Evolutionary conservation across 495 filamentous ascomycete genomes (phyloP).

Genomic region (Trypethelium eluteriae): DNA sequence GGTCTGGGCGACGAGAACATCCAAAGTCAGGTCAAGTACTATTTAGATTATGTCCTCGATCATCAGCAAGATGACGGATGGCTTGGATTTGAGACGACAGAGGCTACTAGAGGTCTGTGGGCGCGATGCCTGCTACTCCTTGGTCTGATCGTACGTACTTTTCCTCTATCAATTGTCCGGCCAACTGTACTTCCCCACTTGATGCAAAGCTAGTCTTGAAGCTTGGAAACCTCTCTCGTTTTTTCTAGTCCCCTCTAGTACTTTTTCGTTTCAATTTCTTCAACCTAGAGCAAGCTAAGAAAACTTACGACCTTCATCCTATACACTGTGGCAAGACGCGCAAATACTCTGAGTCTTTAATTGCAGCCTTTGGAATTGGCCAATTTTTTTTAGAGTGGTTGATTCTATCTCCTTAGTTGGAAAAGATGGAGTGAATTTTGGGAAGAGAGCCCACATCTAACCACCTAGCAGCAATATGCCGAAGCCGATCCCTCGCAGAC

Average conservation of each 20-base stretch:
- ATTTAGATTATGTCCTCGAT: slow-evolving; percentile 45
- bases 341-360: no score
- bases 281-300: no score
- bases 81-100: slow-evolving; percentile 50
- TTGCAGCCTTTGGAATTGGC: no score
- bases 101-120: slow-evolving; percentile 45
- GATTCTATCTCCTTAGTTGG: no score
- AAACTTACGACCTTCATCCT: no score
- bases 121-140: slow-evolving; percentile 47
- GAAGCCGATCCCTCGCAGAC: slow-evolving; percentile 37
- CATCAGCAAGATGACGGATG: slow-evolving; percentile 53
- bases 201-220: no score
- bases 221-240: background rate
- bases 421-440: background rate
- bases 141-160: slow-evolving; percentile 35
- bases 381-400: no score
- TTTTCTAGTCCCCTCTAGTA: background rate
- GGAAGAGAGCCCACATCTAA: background rate
- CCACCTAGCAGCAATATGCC: slow-evolving; percentile 28
- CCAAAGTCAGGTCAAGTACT: slow-evolving; percentile 46
- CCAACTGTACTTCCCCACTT: no score
- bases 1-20: slow-evolving; percentile 46
- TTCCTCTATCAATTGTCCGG: background rate
- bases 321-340: no score
- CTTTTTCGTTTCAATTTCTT: no score